Evolutionary conservation across 1,139 yeast species (phyloP), one percentile per base, ranked within the genome.

Genomic region (Taphrina populina): DNA sequence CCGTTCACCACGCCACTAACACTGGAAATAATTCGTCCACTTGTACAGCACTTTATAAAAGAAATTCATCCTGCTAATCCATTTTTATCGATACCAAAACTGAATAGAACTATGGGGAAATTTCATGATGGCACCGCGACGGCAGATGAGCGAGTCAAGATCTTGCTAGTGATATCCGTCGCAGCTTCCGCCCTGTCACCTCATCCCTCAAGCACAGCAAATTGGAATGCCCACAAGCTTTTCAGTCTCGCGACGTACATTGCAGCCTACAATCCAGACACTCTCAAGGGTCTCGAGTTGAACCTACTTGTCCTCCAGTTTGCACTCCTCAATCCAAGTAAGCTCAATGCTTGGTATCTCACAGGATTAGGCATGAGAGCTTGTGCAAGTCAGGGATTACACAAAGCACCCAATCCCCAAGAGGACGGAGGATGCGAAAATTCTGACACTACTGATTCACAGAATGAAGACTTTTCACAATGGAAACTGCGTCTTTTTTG

Each of bases 331-430:
- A 49, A 37, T 17, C 54, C 54, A 1, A 49, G 54, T 32, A 19
- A 15, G 13, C 21, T 49, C 3, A 41, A 49, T 26, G 44, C 46
- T 15, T 49, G 54, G 54, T 49, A 49, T 33, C 10, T 49, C 24
- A 30, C 40, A 4, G 54, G 54, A 27, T 17, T 49, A 21, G 39
- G 44, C 37, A 39, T 49, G 54, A 32, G 54, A 7, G 44, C 46
- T 10, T 49, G 54, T 19, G 26, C 36, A 11, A 41, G 36, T 32
- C 46, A 39, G 2, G 54, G 54, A 5, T 29, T 49, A 6, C 54
- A 41, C 41, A 21, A n/a, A 26, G 13, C 30, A 37, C 27, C 17
- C 27, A 21, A 4, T 5, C 17, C 1, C 10, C 5, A 2, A 17
- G 20, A 19, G 8, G 17, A 8, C 11, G 23, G 15, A 21, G n/a